These are phyloP conservation scores for Haplosporangium sp. DNA, from an alignment of 371 early-diverging fungal genomes.

Conservation along the genomic window DNA sequence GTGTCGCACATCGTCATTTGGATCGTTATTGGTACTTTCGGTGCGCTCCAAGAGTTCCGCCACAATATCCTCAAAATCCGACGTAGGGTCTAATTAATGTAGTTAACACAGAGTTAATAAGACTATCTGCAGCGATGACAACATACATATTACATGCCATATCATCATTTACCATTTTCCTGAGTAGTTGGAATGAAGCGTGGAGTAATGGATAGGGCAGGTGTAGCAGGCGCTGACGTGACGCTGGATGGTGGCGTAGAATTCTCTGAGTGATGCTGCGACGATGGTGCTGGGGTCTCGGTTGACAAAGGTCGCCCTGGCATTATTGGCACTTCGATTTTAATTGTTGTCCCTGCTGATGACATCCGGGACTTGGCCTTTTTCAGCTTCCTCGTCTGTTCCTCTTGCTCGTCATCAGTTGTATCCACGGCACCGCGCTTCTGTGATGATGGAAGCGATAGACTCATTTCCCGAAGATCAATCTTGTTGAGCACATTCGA, in stretches of 20 bases:
- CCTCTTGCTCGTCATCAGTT: conserved; percentile 12
- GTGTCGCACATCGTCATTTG: not conserved
- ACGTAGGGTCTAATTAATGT: conserved; percentile 3
- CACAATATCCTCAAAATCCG: conserved; percentile 22
- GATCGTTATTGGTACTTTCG: not conserved
- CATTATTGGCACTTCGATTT: no score
- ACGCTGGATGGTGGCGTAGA: not conserved
- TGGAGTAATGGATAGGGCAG: not conserved
- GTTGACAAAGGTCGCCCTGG: no score
- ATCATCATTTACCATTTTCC: not conserved
- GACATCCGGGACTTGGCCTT: conserved; percentile 5
- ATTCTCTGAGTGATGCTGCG: not conserved
- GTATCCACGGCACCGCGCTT: conserved; percentile 12
- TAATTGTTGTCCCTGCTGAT: no score
- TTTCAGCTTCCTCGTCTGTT: conserved; percentile 1
- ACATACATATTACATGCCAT: no score
- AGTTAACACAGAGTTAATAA: not conserved
- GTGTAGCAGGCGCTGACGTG: not conserved
- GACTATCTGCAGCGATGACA: not conserved
- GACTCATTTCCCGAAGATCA: not conserved
- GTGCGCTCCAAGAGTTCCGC: conserved; percentile 11
- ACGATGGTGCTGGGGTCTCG: no score
- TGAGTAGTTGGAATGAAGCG: not conserved
- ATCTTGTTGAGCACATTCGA: not conserved
- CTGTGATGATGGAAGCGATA: conserved; percentile 6